Conservation (phyloP, 208 protist species). For the Leishmania martiniquensis region DNA sequence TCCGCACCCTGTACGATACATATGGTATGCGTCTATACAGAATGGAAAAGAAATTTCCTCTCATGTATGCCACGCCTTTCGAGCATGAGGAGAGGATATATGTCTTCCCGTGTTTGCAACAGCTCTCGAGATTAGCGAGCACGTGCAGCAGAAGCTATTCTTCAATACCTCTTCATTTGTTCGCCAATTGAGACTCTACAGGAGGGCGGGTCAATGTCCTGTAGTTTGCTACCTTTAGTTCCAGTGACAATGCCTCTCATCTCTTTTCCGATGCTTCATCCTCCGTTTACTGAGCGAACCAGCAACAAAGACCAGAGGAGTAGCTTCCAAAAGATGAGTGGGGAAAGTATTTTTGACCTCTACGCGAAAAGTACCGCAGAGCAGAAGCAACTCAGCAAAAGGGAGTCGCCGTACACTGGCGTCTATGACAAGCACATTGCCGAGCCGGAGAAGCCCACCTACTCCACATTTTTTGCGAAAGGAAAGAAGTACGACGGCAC, state of each 20-base stretch:
- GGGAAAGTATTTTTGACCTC: constrained; percentile 65
- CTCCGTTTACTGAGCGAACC: neutral
- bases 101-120: neutral
- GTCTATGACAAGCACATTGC: constrained; percentile 70
- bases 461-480: constrained; percentile 86
- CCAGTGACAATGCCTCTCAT: too few species aligned
- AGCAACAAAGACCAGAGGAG: neutral
- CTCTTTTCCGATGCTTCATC: constrained; percentile 4
- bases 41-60: neutral
- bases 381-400: constrained; percentile 23
- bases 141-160: neutral
- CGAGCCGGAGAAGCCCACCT: constrained; percentile 70
- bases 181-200: too few species aligned
- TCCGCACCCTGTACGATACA: neutral
- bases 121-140: neutral
- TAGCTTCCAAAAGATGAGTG: constrained; percentile 48
- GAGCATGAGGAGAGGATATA: neutral
- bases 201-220: too few species aligned
- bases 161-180: too few species aligned
- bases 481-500: constrained; percentile 87
- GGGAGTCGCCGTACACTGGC: constrained; percentile 54
- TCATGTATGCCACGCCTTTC: neutral
- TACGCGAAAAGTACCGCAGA: constrained; percentile 26
- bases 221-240: neutral
- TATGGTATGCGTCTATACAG: constrained; percentile 1